Evolutionary conservation across 805 yeast genomes (phyloP), one percentile per base, ranked within the genome.

Genomic region (Lipomyces anomalus): DNA sequence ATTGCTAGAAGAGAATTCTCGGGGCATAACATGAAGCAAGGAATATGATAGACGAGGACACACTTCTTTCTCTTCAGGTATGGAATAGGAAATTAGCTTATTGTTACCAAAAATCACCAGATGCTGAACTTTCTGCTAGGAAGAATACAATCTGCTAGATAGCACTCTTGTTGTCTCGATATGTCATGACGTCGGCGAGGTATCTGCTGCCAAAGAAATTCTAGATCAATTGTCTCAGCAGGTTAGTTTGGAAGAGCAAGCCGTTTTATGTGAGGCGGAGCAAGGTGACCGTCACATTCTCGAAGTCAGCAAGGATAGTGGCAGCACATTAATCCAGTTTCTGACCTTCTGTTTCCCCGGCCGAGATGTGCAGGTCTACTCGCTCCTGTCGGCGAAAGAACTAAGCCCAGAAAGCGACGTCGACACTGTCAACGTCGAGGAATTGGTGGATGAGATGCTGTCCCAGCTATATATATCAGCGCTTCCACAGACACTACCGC

Each of bases 161-260:
- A 28, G 52, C 20, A 42, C 52, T 2, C 28, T 48, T 17, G 46
- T 48, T 7, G 52, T 50, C 9, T 43, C 52, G n/a, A 20, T 48
- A 3, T 39, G 48, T 4, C 24, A 20, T 11, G 52, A 48, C 33
- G 26, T 33, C 28, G 20, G 2, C 4, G 13, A 29, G n/a, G 22
- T 40, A 9, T 43, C 40, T 22, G 22, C 26, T 2, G 52, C 52
- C 20, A 38, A 50, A 9, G 37, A 23, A 16, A 43, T 35, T 18
- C 43, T 34, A n/a, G 37, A 34, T 9, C 37, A 11, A 9, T 13
- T 34, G 23, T 22, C 16, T 23, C 26, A 22, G 32, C 21, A 11
- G 38, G 30, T 7, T 24, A 30, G 36, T 44, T 21, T 9, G 11
- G 30, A 26, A 13, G 9, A 13, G 30, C 30, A 9, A 13, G 30